These are phyloP conservation scores for Ophiocytium majus DNA, from an alignment of 352 stramenopile genomes.

Conservation along the genomic window DNA sequence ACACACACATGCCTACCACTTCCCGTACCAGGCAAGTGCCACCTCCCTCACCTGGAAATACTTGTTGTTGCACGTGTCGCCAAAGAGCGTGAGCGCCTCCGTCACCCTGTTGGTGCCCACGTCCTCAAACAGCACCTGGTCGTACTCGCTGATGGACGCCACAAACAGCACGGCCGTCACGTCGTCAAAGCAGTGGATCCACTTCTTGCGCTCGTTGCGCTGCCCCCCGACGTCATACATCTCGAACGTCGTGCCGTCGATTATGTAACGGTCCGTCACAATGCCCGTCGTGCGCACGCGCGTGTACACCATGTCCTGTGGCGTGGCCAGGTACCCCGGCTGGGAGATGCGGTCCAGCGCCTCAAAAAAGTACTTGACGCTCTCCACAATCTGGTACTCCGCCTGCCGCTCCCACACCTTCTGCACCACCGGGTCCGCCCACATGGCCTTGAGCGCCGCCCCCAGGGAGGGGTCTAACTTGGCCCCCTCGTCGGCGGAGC, in stretches of 20 bases:
- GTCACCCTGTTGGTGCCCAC: constrained; percentile 52
- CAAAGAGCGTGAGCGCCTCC: constrained; percentile 66
- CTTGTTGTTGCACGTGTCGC: constrained; percentile 66
- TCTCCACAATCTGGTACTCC: constrained; percentile 93
- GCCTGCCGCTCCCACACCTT: constrained; percentile 77
- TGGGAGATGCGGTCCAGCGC: constrained; percentile 87
- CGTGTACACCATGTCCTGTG: constrained; percentile 92
- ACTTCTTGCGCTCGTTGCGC: constrained; percentile 70
- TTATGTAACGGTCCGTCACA: constrained; percentile 80
- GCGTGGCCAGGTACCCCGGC: constrained; percentile 81
- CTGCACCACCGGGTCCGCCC: constrained; percentile 78
- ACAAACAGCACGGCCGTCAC: constrained; percentile 83
- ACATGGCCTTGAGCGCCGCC: constrained; percentile 87
- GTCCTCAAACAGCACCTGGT: constrained; percentile 67
- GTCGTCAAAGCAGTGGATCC: constrained; percentile 73
- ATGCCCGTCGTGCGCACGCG: constrained; percentile 89
- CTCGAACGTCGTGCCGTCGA: constrained; percentile 64
- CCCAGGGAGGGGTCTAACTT: constrained; percentile 82
- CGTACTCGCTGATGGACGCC: constrained; percentile 83
- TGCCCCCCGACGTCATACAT: constrained; percentile 73
- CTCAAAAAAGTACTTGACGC: constrained; percentile 94
- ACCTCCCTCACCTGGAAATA: constrained; percentile 60
- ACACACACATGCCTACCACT: too few relatives aligned
- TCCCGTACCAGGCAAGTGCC: constrained; percentile 72
- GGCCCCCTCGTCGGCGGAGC: constrained; percentile 71